Conservation (phyloP, 768 basidiomycete species). For the Hemileccinum impolitum region DNA sequence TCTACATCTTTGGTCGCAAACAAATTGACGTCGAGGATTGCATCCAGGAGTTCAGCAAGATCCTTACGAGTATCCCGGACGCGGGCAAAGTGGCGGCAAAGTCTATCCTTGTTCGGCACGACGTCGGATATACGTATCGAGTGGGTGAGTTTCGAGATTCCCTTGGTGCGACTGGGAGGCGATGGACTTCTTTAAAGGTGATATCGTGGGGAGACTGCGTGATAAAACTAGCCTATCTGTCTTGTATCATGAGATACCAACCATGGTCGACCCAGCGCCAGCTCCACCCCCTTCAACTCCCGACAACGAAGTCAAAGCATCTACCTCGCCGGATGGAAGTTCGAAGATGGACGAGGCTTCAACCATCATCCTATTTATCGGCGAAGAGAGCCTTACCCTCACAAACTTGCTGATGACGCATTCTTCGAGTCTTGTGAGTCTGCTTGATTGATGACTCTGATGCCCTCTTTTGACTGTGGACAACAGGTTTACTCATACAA, state of each 20-base stretch:
- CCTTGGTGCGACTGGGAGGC: not conserved
- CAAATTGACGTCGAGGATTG: conserved; percentile 55
- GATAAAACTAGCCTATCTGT: conserved; percentile 30
- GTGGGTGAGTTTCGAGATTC: conserved; percentile 43
- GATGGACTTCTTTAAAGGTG: conserved; percentile 9
- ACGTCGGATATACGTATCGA: conserved; percentile 72
- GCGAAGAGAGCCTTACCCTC: conserved; percentile 73
- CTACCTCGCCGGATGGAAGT: not conserved
- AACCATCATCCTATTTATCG: conserved; percentile 55
- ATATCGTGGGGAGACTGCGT: conserved; percentile 16
- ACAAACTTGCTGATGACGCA: conserved; percentile 88
- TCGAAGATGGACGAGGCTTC: not conserved
- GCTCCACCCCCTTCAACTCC: not conserved
- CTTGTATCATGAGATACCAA: conserved; percentile 36
- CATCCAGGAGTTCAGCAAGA: conserved; percentile 37
- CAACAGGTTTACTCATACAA: conserved; percentile 75
- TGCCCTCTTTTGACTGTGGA: not conserved
- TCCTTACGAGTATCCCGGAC: conserved; percentile 23
- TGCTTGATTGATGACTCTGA: not conserved
- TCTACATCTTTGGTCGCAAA: conserved; percentile 87
- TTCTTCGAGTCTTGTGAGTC: conserved; percentile 54
- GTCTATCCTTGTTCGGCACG: conserved; percentile 61
- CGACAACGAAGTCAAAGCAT: not conserved
- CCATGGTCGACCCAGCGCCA: conserved; percentile 18
- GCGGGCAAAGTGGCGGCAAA: conserved; percentile 7